A percentile compares a stretch with the other conserved stretches of the same genome.
phyloP scores from a whole-genome alignment of 331 rosid genomes.

The Quercus phellos region DNA sequence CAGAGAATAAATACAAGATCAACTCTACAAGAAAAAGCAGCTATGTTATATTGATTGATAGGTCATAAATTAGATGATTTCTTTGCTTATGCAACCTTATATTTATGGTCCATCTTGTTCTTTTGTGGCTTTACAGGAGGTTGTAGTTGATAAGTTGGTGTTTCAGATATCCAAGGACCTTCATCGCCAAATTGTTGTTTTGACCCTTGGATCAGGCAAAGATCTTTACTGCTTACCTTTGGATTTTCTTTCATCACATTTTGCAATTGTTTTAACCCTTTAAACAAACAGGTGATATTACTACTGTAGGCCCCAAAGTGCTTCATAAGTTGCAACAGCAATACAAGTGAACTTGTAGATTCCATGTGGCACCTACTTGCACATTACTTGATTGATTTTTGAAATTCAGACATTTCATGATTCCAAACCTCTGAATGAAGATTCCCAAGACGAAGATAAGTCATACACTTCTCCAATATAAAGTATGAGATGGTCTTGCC shows the following conservation, averaged over 20 bases:
- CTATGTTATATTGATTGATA: not conserved
- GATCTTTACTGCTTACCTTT: not conserved
- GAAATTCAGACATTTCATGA: not conserved
- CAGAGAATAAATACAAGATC: not conserved
- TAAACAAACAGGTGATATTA: conserved; percentile 20
- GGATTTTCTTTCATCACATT: not conserved
- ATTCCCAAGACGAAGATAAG: not conserved
- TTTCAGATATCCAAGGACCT: conserved; percentile 14
- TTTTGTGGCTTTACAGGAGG: conserved; percentile 15
- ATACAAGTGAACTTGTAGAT: not conserved
- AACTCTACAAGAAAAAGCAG: not conserved
- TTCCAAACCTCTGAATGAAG: not conserved
- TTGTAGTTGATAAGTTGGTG: conserved; percentile 20
- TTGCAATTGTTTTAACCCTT: not conserved
- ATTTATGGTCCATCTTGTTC: not conserved
- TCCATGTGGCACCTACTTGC: not conserved
- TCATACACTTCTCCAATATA: not conserved
- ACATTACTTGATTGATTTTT: not conserved
- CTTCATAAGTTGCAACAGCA: conserved; percentile 7
- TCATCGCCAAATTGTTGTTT: conserved; percentile 11
- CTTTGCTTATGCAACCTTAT: not conserved
- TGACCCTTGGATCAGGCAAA: conserved; percentile 33
- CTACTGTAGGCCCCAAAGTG: conserved; percentile 27
- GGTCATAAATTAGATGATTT: not conserved
- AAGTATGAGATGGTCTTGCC: not conserved